Conservation (phyloP, 345 rosid species). For the Aegle marmelos region DNA sequence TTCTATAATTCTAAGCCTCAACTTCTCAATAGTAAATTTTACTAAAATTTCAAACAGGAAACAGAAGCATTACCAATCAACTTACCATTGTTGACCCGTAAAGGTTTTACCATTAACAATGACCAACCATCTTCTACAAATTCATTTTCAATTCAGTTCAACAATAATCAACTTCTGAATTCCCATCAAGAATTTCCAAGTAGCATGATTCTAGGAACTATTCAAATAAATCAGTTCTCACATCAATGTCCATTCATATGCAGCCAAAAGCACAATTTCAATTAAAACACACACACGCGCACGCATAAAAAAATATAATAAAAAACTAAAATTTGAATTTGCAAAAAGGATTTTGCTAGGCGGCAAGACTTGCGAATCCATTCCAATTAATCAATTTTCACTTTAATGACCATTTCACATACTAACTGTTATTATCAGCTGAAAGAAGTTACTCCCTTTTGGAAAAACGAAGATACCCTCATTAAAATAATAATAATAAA, state of each 20-base stretch:
- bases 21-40: neutral
- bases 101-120: neutral
- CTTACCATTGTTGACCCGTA: neutral
- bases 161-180: neutral
- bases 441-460: neutral
- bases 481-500: neutral
- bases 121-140: neutral
- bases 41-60: neutral
- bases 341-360: neutral
- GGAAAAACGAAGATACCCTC: neutral
- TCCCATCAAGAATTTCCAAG: neutral
- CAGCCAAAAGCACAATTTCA: neutral
- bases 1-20: neutral
- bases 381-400: neutral
- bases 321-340: neutral
- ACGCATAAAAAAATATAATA: neutral
- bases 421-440: neutral
- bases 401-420: neutral
- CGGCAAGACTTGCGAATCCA: neutral
- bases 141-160: neutral
- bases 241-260: neutral
- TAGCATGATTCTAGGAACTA: neutral
- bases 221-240: neutral
- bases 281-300: neutral
- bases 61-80: neutral